These are phyloP conservation scores for Goniomonas avonlea DNA, from an alignment of 78 protist genomes.

Conservation along the genomic window DNA sequence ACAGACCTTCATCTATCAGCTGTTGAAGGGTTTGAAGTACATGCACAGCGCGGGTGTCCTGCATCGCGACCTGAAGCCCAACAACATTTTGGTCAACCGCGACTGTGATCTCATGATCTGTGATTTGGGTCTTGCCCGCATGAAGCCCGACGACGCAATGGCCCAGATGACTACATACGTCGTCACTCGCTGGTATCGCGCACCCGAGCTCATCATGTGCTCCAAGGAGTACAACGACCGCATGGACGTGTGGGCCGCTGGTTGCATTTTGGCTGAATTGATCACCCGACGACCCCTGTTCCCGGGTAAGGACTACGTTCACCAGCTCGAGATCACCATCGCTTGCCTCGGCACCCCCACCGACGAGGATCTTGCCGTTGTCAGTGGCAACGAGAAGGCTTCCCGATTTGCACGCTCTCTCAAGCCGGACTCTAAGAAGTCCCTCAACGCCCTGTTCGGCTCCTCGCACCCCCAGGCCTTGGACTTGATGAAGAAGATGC, in stretches of 20 bases:
- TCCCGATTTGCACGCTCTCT: too few relatives aligned
- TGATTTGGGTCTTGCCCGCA: slow-evolving; percentile 97
- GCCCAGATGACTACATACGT: slow-evolving; percentile 49
- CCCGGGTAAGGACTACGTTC: slow-evolving; percentile 68
- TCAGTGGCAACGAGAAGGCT: not conserved
- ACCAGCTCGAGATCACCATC: slow-evolving; percentile 17
- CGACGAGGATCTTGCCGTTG: not conserved
- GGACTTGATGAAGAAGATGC: too few relatives aligned
- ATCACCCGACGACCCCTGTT: slow-evolving; percentile 63
- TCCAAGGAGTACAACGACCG: slow-evolving; percentile 62
- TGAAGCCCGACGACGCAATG: slow-evolving; percentile 21
- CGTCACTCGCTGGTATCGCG: slow-evolving; percentile 96
- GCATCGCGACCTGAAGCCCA: slow-evolving; percentile 98
- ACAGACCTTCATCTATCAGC: slow-evolving; percentile 20
- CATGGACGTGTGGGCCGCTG: slow-evolving; percentile 18
- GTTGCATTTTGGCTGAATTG: slow-evolving; percentile 16
- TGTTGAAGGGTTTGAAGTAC: slow-evolving; percentile 4
- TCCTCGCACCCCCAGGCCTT: not conserved
- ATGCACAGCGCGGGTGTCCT: slow-evolving; percentile 62
- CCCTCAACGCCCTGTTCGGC: not conserved
- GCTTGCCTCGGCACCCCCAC: not conserved
- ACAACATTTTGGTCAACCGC: slow-evolving; percentile 82
- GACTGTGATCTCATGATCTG: slow-evolving; percentile 82
- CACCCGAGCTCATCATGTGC: slow-evolving; percentile 97
- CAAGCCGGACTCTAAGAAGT: not conserved